Conservation (phyloP, 208 protist species). For the Trypanosomatidae sp. region DNA sequence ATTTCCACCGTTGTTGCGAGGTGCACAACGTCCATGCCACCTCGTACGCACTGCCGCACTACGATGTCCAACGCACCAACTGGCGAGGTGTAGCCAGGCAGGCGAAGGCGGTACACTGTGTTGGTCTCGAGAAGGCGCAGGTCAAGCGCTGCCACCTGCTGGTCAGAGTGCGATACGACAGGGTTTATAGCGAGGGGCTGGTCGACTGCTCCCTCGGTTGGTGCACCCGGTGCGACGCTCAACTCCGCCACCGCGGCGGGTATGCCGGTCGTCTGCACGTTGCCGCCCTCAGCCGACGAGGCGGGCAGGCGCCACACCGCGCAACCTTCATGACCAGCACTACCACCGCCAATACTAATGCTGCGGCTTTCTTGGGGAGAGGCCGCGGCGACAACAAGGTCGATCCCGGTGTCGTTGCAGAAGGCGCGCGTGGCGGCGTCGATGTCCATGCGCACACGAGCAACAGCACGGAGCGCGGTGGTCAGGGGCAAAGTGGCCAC, state of each 20-base stretch:
- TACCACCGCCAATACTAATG: background rate
- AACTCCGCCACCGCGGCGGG: no score
- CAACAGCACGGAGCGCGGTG: slow-evolving; percentile 6
- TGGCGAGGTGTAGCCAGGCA: slow-evolving; percentile 15
- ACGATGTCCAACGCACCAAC: slow-evolving; percentile 21
- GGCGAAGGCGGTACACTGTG: slow-evolving; percentile 7
- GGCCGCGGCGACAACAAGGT: no score
- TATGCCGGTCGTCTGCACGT: no score
- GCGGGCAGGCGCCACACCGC: no score
- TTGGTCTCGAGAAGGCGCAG: no score
- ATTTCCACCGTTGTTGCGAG: slow-evolving; percentile 18
- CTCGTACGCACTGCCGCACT: slow-evolving; percentile 4
- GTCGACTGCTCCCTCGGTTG: no score
- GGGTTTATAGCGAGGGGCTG: no score
- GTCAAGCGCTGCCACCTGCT: background rate
- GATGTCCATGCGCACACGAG: background rate
- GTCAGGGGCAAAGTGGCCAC: slow-evolving; percentile 14
- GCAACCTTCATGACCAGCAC: no score
- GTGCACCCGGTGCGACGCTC: no score
- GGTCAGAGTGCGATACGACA: no score
- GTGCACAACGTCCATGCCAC: slow-evolving; percentile 8
- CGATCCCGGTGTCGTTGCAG: slow-evolving; percentile 17
- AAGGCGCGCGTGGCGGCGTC: slow-evolving; percentile 6
- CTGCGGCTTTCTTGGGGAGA: background rate
- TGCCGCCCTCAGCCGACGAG: no score